phyloP scores from a whole-genome alignment of 1,284 basidiomycete species.

The Ustilago lituana region DNA sequence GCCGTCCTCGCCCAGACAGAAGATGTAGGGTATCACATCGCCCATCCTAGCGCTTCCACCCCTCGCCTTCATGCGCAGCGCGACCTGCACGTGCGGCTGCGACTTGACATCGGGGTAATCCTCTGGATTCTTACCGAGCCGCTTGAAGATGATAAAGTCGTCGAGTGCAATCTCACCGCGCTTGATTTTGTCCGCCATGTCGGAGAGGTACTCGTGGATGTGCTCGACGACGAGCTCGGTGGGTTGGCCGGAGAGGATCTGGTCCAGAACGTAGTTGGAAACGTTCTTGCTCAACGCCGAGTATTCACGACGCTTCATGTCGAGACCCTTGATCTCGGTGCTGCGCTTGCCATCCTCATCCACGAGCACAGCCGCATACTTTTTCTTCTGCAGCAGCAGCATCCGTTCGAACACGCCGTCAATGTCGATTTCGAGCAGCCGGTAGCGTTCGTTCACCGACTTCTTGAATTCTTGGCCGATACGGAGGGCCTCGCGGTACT shows the following conservation, averaged over 20 bases:
- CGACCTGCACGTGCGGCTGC: slow-evolving; percentile 97
- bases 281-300: slow-evolving; percentile 89
- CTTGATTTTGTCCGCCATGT: slow-evolving; percentile 79
- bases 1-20: slow-evolving; percentile 83
- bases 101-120: slow-evolving; percentile 95
- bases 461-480: slow-evolving; percentile 94
- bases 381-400: slow-evolving; percentile 96
- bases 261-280: slow-evolving; percentile 76
- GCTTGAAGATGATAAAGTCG: slow-evolving; percentile 83
- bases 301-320: slow-evolving; percentile 99
- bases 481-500: slow-evolving; percentile 85
- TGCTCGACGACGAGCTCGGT: slow-evolving; percentile 89
- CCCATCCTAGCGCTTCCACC: slow-evolving; percentile 83
- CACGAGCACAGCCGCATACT: slow-evolving; percentile 92
- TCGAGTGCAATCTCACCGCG: slow-evolving; percentile 82
- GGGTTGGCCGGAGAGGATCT: slow-evolving; percentile 88
- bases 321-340: slow-evolving; percentile 91
- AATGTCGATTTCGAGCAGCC: slow-evolving; percentile 93
- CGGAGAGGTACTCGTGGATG: slow-evolving; percentile 89
- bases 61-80: slow-evolving; percentile 85
- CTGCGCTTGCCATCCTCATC: slow-evolving; percentile 53
- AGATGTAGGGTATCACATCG: slow-evolving; percentile 95
- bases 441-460: slow-evolving; percentile 93
- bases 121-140: slow-evolving; percentile 64
- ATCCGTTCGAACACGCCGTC: slow-evolving; percentile 94